Evolutionary conservation across 306 rosid genomes (phyloP), one percentile per base, ranked within the genome.

Genomic region (Castanea sativa): DNA sequence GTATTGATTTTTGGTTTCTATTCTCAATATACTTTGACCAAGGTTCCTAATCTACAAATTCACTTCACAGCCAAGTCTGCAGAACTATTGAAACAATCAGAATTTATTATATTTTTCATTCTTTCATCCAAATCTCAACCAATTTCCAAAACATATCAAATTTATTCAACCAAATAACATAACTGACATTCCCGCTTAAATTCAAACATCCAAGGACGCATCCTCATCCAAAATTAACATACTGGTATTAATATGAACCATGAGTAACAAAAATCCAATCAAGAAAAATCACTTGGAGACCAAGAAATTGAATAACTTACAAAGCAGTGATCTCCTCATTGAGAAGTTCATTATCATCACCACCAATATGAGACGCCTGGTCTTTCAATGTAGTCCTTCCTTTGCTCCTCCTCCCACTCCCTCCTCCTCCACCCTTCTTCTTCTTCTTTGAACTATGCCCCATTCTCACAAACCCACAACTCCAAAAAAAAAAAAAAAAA

Each of bases 241-340:
- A 68, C 20, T 19, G 72, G 52, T 68, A n/a, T 35, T 68, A 21
- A 19, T 32, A 68, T 4, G 25, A 6, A 68, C 13, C 72, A 68
- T 35, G 25, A 18, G 74, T 25, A 29, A 49, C 81, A 71, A 74
- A 16, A 29, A 30, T 16, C 49, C 59, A 59, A 57, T 80, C 70
- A 83, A 64, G 55, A 41, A 59, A 79, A 76, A 61, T 27, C 65
- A 45, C 30, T 20, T 1, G 69, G 35, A 43, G 27, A 27, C 21
- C 23, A 27, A 59, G 45, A 49, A 49, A 49, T 49, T 10, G 52
- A 71, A 32, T 32, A 13, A 38, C 91, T 84, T 89, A 94, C 97
- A 94, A 57, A 78, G 97, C 99, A 23, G 99, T 94, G 64, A 94
- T 88, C 83, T 94, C 99, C 75, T 94, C 97, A 33, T 97, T 80